Percentiles rank a stretch among this genome's conserved stretches.
Conservation (phyloP, 352 stramenopile genomes). For the Globisporangium iwayamae region DNA sequence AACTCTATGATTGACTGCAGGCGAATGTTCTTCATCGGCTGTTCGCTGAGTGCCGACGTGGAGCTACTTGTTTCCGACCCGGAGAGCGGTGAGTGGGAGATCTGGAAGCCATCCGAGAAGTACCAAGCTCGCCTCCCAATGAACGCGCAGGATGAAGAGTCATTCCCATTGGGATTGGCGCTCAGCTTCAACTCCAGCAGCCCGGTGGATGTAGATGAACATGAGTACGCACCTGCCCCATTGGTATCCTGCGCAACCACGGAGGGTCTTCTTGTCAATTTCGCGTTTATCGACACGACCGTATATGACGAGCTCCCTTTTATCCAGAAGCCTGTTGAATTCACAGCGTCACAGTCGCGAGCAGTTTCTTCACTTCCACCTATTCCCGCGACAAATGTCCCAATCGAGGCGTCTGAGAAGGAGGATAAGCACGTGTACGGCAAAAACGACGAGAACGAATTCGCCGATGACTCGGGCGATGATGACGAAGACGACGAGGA, state of each 20-base stretch:
- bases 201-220: constrained; percentile 48
- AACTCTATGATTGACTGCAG: constrained; percentile 12
- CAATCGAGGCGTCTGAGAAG: constrained; percentile 2
- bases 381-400: background rate
- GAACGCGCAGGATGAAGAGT: constrained; percentile 66
- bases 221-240: constrained; percentile 38
- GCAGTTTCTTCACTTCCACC: background rate
- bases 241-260: constrained; percentile 58
- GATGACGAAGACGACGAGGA: constrained; percentile 66
- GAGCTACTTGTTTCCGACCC: constrained; percentile 69
- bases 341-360: constrained; percentile 11
- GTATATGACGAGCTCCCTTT: constrained; percentile 52
- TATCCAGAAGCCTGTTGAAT: constrained; percentile 24
- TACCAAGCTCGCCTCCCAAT: constrained; percentile 74
- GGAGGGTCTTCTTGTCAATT: constrained; percentile 60
- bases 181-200: constrained; percentile 57
- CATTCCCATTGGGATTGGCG: constrained; percentile 51
- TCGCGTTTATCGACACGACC: constrained; percentile 64
- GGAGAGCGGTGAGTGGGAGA: constrained; percentile 51
- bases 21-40: constrained; percentile 81
- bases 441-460: constrained; percentile 63
- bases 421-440: constrained; percentile 38
- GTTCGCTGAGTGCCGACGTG: constrained; percentile 75
- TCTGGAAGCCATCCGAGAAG: constrained; percentile 75
- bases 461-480: constrained; percentile 33